Conservation (phyloP, 306 rosid genomes). For the Morella rubra region DNA sequence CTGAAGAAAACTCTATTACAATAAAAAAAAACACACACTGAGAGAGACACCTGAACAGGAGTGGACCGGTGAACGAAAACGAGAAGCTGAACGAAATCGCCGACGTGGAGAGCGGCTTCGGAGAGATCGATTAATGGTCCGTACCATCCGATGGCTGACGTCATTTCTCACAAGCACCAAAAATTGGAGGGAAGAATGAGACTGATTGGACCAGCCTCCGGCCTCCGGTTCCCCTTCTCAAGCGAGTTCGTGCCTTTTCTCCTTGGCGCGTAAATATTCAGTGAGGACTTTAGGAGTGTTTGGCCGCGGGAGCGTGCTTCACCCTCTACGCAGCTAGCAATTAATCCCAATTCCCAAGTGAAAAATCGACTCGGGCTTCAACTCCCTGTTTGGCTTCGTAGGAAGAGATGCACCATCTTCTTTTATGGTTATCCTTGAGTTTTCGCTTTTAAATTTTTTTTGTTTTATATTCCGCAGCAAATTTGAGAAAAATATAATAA, state of each 20-base stretch:
- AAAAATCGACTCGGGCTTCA: too few relatives aligned
- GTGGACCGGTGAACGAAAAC: constrained; percentile 68
- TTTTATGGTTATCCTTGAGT: too few relatives aligned
- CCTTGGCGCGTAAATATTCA: constrained; percentile 9
- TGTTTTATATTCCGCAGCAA: too few relatives aligned
- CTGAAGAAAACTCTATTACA: not conserved
- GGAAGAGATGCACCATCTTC: too few relatives aligned
- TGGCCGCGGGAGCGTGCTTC: not conserved
- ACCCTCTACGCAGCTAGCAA: not conserved
- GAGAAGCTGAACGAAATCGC: constrained; percentile 74
- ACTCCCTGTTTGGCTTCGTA: too few relatives aligned
- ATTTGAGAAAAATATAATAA: too few relatives aligned
- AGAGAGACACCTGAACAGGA: constrained; percentile 53
- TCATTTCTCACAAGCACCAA: constrained; percentile 26
- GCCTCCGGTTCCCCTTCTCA: too few relatives aligned
- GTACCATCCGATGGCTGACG: constrained; percentile 77
- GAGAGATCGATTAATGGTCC: constrained; percentile 81
- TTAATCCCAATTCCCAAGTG: not conserved
- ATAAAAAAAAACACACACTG: not conserved
- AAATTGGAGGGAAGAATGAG: too few relatives aligned
- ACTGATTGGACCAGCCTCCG: too few relatives aligned
- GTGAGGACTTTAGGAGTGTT: not conserved
- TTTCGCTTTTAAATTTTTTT: too few relatives aligned
- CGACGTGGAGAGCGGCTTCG: constrained; percentile 51
- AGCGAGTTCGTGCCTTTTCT: too few relatives aligned